Base-by-base conservation (phyloP, 2,329 filamentous ascomycete genomes). In the Bipolaris zeicola region DNA sequence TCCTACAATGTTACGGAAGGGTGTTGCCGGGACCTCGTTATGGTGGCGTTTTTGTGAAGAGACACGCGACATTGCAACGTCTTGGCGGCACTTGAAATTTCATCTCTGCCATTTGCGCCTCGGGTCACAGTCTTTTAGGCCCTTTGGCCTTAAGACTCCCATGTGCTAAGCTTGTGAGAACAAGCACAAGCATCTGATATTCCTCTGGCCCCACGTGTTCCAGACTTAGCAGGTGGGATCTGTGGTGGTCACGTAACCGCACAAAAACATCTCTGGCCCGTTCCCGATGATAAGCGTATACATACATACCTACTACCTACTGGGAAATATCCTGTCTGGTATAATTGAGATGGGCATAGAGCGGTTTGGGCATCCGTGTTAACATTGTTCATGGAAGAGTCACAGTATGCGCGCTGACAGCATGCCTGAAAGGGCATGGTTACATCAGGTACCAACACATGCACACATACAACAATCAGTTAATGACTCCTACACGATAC, bases 41-140 rank as follows among this genome's bases (percentile, higher is more conserved):
- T 48, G 38, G 57, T 57, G 54, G 50, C 49, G 54, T 51, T 50
- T 49, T 47, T 44, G 37, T 50, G 50, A 37, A 37, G n/a, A 22
- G 14, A 31, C 37, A 48, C 54, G 50, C 47, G 50, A 54, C 42
- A 51, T 44, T 51, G 54, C 50, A 47, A 60, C 34, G 47, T 44
- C 55, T 57, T 57, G 55, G 55, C 55, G 26, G 39, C 36, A 52
- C 42, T 22, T 31, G 49, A 54, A 50, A 34, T 50, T 24, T 46
- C 44, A 50, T 54, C 38, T 34, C 38, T 45, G 45, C 38, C 34
- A 49, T 34, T 28, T 45, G 34, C 20, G 16, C 20, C 13, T 39
- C 28, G 16, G 24, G 26, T 16, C 26, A 8, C 26, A 34, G 18
- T 20, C 18, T 18, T 11, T 52, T 6, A 16, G 34, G n/a, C 11